Percentiles rank a stretch among this genome's conserved stretches.
Conservation (phyloP, 2,329 filamentous ascomycete genomes). For the Meredithiella fracta region DNA sequence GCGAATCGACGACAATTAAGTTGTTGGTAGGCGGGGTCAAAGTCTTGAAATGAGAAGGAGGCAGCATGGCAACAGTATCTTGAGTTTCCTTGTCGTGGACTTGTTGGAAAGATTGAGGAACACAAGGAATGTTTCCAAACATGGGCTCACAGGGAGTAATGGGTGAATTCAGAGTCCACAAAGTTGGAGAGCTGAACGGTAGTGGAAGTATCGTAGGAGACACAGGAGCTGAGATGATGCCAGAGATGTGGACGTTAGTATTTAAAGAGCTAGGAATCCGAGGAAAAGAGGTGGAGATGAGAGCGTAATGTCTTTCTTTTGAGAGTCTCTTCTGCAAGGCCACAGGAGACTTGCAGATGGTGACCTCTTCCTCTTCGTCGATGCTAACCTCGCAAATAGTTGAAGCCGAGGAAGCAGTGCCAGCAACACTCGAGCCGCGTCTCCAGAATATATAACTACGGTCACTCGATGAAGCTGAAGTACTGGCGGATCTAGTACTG, state of each 20-base stretch:
- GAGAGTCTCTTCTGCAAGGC: neutral
- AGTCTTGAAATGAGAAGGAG: slow-evolving; percentile 3
- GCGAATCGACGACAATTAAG: slow-evolving; percentile 10
- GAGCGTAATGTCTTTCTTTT: slow-evolving; percentile 6
- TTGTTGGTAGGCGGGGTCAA: slow-evolving; percentile 3
- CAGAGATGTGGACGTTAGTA: neutral
- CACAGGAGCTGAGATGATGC: slow-evolving; percentile 1
- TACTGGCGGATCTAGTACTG: slow-evolving; percentile 8
- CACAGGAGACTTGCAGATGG: neutral
- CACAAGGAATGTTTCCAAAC: slow-evolving; percentile 1
- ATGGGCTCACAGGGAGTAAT: neutral
- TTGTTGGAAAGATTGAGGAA: neutral
- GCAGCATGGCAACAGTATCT: slow-evolving; percentile 1
- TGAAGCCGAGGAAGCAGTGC: slow-evolving; percentile 8
- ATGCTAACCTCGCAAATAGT: slow-evolving; percentile 9
- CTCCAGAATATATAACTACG: slow-evolving; percentile 6
- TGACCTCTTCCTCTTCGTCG: neutral
- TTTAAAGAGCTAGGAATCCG: neutral
- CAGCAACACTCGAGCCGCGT: slow-evolving; percentile 4
- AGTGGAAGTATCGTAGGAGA: neutral
- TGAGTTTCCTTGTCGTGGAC: neutral
- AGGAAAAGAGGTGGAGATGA: slow-evolving; percentile 5
- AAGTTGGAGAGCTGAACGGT: neutral
- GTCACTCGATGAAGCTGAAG: slow-evolving; percentile 1
- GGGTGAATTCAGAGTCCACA: neutral